phyloP scores from a whole-genome alignment of 345 rosid species.

The Erodium maritimum region DNA sequence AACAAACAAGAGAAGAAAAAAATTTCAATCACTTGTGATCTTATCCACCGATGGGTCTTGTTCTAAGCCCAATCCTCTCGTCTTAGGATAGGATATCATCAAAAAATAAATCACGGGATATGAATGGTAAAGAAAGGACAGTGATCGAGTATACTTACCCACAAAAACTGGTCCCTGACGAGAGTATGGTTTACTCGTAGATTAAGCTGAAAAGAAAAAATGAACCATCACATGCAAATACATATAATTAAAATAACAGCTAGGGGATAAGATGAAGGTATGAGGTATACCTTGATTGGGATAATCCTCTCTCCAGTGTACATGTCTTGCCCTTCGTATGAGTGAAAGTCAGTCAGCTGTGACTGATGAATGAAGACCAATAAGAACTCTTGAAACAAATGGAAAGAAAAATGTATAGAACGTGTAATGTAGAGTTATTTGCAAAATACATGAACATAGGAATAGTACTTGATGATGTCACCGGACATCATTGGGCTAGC shows the following conservation, averaged over 20 bases:
- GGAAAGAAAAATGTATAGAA: not conserved
- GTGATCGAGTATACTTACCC: constrained; percentile 36
- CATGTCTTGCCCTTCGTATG: constrained; percentile 95
- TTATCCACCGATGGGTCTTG: too few species aligned
- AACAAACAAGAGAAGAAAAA: not conserved
- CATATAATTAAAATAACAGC: not conserved
- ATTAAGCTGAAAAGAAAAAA: constrained; percentile 61
- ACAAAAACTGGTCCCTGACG: constrained; percentile 81
- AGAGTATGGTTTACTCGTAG: constrained; percentile 86
- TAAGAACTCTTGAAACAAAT: not conserved
- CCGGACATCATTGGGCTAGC: not conserved
- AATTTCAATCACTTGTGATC: too few species aligned
- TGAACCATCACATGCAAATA: not conserved
- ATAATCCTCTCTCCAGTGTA: constrained; percentile 80
- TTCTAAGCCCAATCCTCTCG: too few species aligned
- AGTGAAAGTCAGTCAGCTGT: constrained; percentile 71
- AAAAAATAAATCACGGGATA: too few species aligned
- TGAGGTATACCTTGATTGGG: constrained; percentile 65
- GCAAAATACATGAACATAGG: not conserved
- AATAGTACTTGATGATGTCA: not conserved
- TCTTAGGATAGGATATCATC: too few species aligned
- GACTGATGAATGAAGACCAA: constrained; percentile 27
- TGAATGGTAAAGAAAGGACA: not conserved
- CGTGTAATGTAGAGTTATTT: not conserved
- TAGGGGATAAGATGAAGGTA: not conserved